Conservation (phyloP, 2,329 filamentous ascomycete genomes). For the Dothideomycetes sp. region DNA sequence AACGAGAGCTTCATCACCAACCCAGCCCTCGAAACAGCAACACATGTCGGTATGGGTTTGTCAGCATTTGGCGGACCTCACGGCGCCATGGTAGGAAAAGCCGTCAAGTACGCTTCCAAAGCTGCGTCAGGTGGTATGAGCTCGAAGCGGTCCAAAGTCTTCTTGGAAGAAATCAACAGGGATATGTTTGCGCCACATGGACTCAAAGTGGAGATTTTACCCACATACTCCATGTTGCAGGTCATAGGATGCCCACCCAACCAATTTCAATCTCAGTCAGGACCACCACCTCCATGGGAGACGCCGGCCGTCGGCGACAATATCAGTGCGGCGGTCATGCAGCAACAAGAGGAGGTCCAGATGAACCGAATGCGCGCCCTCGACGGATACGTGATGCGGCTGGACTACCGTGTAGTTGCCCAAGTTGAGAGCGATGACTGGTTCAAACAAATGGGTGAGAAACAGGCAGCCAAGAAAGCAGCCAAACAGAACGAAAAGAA, state of each 20-base stretch:
- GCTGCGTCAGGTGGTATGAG: not conserved
- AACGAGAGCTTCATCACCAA: constrained; percentile 3
- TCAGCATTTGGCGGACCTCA: not conserved
- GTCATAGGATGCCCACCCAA: not conserved
- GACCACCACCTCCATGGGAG: not conserved
- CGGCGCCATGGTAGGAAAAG: not conserved
- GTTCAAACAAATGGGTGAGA: not conserved
- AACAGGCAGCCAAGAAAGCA: constrained; percentile 2
- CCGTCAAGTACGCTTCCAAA: not conserved
- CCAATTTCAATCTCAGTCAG: not conserved
- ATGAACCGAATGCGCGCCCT: not conserved
- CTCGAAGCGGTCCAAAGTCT: not conserved
- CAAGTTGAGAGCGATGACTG: not conserved
- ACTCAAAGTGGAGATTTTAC: not conserved
- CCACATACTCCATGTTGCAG: not conserved
- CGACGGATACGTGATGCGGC: not conserved
- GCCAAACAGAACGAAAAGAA: not conserved
- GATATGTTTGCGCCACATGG: not conserved
- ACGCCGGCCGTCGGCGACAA: not conserved
- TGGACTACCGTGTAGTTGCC: not conserved
- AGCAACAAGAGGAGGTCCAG: not conserved
- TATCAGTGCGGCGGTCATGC: not conserved
- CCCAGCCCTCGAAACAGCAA: not conserved
- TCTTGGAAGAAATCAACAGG: not conserved
- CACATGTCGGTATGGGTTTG: not conserved